These are phyloP conservation scores for Colletotrichum graminicola DNA, from an alignment of 2,329 filamentous ascomycete genomes.

Conservation along the genomic window DNA sequence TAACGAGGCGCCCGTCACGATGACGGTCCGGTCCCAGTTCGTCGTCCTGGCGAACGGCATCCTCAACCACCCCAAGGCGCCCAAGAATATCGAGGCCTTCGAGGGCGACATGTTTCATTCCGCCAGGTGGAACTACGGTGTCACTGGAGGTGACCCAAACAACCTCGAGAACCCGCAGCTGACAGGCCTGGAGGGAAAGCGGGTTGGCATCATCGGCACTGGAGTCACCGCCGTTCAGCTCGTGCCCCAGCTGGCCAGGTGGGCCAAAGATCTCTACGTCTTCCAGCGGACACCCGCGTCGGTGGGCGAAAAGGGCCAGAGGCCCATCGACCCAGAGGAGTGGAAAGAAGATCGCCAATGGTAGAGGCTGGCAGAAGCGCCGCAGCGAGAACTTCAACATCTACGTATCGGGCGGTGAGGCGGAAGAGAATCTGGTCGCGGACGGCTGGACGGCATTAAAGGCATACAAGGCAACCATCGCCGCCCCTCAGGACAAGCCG, in stretches of 20 bases:
- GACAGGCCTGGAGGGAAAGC: conserved; percentile 60
- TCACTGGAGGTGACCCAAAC: conserved; percentile 56
- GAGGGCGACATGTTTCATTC: conserved; percentile 60
- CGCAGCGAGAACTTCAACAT: conserved; percentile 60
- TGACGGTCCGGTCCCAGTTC: conserved; percentile 55
- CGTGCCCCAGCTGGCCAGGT: conserved; percentile 59
- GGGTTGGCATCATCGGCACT: conserved; percentile 63
- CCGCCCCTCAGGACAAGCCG: conserved; percentile 44
- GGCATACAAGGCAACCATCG: conserved; percentile 55
- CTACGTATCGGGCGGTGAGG: conserved; percentile 50
- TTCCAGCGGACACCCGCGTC: conserved; percentile 67
- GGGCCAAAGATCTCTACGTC: conserved; percentile 64
- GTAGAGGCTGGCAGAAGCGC: conserved; percentile 62
- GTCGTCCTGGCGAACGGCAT: conserved; percentile 55
- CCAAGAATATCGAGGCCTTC: conserved; percentile 58
- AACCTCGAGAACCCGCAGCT: conserved; percentile 56
- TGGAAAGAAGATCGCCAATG: conserved; percentile 54
- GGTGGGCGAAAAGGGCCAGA: conserved; percentile 54
- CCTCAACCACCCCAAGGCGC: conserved; percentile 56
- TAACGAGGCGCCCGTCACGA: conserved; percentile 43
- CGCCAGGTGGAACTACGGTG: conserved; percentile 59
- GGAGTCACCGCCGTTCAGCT: conserved; percentile 62
- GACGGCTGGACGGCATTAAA: conserved; percentile 62
- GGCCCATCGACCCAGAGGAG: conserved; percentile 55
- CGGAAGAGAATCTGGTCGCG: conserved; percentile 57